Conservation (phyloP, 257 asterid genomes). For the Nyctanthes arbortristis region DNA sequence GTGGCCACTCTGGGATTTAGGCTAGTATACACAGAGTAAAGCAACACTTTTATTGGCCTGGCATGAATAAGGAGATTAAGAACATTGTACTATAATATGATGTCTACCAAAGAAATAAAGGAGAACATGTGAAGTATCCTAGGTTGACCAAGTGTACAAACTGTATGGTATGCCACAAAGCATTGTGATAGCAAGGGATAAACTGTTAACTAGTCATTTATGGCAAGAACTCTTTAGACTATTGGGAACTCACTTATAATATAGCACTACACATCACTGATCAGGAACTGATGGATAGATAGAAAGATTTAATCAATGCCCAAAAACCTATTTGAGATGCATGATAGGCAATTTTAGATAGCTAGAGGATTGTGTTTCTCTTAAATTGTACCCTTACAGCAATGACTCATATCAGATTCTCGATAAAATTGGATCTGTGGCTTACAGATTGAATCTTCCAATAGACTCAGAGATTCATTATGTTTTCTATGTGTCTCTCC, state of each 20-base stretch:
- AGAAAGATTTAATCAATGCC: neutral
- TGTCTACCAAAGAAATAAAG: neutral
- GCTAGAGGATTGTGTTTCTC: too few species aligned
- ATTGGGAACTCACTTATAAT: neutral
- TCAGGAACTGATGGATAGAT: neutral
- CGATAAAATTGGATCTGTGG: too few species aligned
- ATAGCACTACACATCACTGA: neutral
- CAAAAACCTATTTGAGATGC: neutral
- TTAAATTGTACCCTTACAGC: too few species aligned
- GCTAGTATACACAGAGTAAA: neutral
- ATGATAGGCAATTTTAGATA: too few species aligned
- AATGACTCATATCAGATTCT: too few species aligned
- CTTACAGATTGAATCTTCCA: too few species aligned
- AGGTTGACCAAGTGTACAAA: neutral
- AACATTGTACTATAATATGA: neutral
- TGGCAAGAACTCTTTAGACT: slow-evolving; percentile 1
- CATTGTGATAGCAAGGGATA: neutral
- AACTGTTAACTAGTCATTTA: neutral
- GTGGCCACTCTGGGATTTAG: neutral
- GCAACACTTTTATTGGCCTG: neutral
- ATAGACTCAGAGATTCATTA: too few species aligned
- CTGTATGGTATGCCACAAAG: too few species aligned
- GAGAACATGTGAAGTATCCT: neutral
- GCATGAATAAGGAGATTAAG: too few species aligned
- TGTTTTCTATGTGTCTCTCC: too few species aligned